Evolutionary conservation across 257 asterid species (phyloP), one percentile per base, ranked within the genome.

Genomic region (Solanum corneliomulleri): DNA sequence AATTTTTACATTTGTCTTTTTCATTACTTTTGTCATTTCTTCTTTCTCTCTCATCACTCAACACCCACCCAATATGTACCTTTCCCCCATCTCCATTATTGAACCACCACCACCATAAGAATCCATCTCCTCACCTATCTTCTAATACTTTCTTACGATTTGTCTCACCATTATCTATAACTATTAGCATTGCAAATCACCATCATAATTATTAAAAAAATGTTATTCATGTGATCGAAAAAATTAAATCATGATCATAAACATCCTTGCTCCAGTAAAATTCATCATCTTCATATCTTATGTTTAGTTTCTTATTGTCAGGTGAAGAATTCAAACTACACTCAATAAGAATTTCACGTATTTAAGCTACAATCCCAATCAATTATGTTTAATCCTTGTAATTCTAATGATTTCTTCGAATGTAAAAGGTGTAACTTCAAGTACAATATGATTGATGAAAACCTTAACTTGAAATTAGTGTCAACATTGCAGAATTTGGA

Each of bases 321-420:
- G 16, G 1, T 62, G 3, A 62, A 62, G 5, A 62, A 21, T 96
- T 96, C 20, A 92, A 45, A 4, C 64, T 47, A 20, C 83, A 85
- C 74, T 94, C 90, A 5, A 93, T 56, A 0, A 95, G 90, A 4
- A 97, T 89, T 7, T 93, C 98, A 9, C 94, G 92, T 2, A 95
- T 98, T 92, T 95, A 95, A 9, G 95, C 64, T 41, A 96, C 97
- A 49, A 94, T 98, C 11, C 93, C 58, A 94, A 87, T 8, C 88
- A 90, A 60, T 97, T 94, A 89, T 95, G 98, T 75, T 96, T 96
- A 44, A 87, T 69, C 0, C 97, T 93, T 1, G 97, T 25, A 35
- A 95, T 92, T 4, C 98, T 98, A 8, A 98, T 95, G 25, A 95
- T 80, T 35, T 97, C 97, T 58, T 95, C 99, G 47, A 97, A 72